These are phyloP conservation scores for Trichosporon sp. DNA, from an alignment of 1,284 basidiomycete species.

Conservation along the genomic window DNA sequence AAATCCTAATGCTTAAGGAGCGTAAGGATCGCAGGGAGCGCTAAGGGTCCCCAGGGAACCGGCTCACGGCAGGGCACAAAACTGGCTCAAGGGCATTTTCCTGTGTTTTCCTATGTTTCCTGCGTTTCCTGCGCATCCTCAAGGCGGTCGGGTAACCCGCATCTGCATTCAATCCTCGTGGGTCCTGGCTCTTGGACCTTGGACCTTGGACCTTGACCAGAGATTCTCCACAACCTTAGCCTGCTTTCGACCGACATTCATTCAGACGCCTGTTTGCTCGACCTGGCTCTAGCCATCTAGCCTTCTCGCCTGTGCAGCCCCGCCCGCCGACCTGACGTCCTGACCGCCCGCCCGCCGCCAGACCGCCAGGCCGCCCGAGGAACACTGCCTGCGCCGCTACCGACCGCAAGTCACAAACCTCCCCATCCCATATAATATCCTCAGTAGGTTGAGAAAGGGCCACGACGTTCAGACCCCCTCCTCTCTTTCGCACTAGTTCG, in stretches of 20 bases:
- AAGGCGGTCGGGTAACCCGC: slow-evolving; percentile 1
- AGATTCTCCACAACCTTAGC: background rate
- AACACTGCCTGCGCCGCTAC: background rate
- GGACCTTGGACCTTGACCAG: background rate
- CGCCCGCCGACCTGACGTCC: background rate
- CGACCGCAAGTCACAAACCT: background rate
- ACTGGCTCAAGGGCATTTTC: background rate
- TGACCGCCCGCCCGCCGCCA: background rate
- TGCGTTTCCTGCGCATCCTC: background rate
- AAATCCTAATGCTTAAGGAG: background rate
- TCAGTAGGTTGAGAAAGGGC: background rate
- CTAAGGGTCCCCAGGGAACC: background rate
- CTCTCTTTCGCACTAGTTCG: background rate
- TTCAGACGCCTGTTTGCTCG: background rate
- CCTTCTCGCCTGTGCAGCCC: background rate
- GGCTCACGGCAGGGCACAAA: background rate
- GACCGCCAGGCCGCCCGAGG: background rate
- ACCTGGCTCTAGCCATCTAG: background rate
- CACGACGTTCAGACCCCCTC: slow-evolving; percentile 1
- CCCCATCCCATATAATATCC: slow-evolving; percentile 2
- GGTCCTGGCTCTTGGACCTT: background rate
- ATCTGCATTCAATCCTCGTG: slow-evolving; percentile 5
- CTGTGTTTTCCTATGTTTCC: background rate
- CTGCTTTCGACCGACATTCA: slow-evolving; percentile 1
- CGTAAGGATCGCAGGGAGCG: background rate